A percentile compares a stretch with the other conserved stretches of the same genome.
Evolutionary conservation across 306 rosid species (phyloP).

Genomic region (Casuarina cunninghamiana): DNA sequence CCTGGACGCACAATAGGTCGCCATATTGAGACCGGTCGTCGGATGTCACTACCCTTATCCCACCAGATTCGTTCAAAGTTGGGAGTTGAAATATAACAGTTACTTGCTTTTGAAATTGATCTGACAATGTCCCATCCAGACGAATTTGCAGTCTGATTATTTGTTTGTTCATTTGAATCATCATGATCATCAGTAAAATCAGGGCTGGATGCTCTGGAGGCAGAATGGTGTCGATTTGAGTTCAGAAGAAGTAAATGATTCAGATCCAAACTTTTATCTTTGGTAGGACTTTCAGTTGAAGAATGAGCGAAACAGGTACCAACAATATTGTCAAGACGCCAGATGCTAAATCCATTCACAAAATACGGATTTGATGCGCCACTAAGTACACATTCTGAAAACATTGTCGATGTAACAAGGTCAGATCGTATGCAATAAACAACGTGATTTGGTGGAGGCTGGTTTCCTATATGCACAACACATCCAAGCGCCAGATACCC

Average conservation of each 20-base stretch:
- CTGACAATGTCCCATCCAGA: constrained; percentile 86
- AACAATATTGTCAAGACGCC: constrained; percentile 87
- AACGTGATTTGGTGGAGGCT: constrained; percentile 72
- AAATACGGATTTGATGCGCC: constrained; percentile 51
- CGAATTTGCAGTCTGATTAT: constrained; percentile 45
- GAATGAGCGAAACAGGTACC: constrained; percentile 85
- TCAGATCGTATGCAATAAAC: constrained; percentile 90
- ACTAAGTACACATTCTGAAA: constrained; percentile 66
- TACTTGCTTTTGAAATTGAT: constrained; percentile 76
- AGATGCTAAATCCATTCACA: constrained; percentile 75
- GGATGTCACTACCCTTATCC: constrained; percentile 89
- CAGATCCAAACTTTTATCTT: constrained; percentile 55
- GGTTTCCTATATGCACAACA: constrained; percentile 75
- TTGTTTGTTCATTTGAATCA: constrained; percentile 48
- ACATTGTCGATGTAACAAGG: constrained; percentile 71
- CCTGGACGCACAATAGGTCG: constrained; percentile 79
- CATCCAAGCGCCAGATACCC: constrained; percentile 88
- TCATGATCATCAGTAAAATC: constrained; percentile 43
- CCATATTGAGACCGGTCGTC: constrained; percentile 90
- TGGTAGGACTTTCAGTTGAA: constrained; percentile 55
- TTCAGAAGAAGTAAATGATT: constrained; percentile 88
- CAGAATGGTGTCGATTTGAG: constrained; percentile 48
- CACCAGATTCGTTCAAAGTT: constrained; percentile 98
- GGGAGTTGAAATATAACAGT: constrained; percentile 70
- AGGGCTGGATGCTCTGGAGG: constrained; percentile 46